phyloP scores from a whole-genome alignment of 2,329 filamentous ascomycete genomes.

The Thielaviopsis euricoi region DNA sequence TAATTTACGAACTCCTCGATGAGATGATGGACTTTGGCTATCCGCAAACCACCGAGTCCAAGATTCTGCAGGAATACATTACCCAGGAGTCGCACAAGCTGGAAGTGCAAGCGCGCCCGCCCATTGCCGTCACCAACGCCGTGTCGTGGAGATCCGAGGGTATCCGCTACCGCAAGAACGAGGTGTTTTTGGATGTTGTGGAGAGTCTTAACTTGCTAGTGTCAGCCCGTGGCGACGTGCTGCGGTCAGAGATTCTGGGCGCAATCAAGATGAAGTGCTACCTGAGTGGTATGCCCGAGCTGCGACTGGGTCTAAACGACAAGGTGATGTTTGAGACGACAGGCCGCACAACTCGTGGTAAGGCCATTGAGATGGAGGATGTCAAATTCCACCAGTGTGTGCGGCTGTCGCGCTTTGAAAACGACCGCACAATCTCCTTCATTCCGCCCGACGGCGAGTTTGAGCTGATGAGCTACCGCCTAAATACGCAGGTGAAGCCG shows the following conservation, averaged over 20 bases:
- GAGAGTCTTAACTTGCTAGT: slow-evolving; percentile 94
- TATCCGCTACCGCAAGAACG: slow-evolving; percentile 97
- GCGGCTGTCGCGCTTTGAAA: slow-evolving; percentile 87
- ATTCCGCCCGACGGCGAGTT: slow-evolving; percentile 98
- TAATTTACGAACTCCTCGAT: slow-evolving; percentile 96
- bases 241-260: slow-evolving; percentile 89
- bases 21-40: slow-evolving; percentile 99
- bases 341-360: slow-evolving; percentile 79
- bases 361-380: slow-evolving; percentile 98
- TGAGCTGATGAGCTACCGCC: slow-evolving; percentile 95
- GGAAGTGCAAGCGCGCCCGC: slow-evolving; percentile 86
- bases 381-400: slow-evolving; percentile 99
- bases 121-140: slow-evolving; percentile 95
- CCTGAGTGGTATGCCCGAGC: slow-evolving; percentile 91
- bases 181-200: slow-evolving; percentile 95
- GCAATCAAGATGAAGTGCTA: slow-evolving; percentile 99
- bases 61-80: slow-evolving; percentile 98
- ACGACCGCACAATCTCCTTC: slow-evolving; percentile 96
- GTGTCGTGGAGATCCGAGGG: slow-evolving; percentile 97
- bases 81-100: slow-evolving; percentile 98
- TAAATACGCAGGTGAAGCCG: slow-evolving; percentile 97
- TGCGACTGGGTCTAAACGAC: slow-evolving; percentile 88
- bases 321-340: slow-evolving; percentile 99
- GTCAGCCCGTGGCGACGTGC: slow-evolving; percentile 81
- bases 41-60: slow-evolving; percentile 93